Base-by-base conservation (phyloP, 2,329 filamentous ascomycete genomes). In the Penicillium palitans region DNA sequence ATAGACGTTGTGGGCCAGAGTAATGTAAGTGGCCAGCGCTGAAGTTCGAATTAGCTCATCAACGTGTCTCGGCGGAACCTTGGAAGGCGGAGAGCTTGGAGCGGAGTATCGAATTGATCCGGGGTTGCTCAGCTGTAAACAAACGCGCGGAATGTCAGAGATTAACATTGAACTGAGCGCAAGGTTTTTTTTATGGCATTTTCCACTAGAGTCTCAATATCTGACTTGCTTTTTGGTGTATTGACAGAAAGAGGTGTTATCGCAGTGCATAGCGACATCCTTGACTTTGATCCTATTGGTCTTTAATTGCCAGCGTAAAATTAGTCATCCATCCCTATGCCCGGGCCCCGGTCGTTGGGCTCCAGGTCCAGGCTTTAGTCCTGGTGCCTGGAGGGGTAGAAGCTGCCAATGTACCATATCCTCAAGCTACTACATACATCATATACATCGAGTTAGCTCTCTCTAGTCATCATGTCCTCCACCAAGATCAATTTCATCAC, bases 61-160 rank as follows among this genome's bases (percentile, higher is more conserved):
- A 35, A 53, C 13, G 60, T 68, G 59, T 61, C 29, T 65, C 67
- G 67, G 35, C 25, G 63, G 65, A 45, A n/a, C 9, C 25, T 19
- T 64, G 60, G 66, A 65, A 60, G 67, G 70, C 68, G 68, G 67
- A 66, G 69, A 69, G 66, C 60, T 69, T 61, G 61, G 55, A 58
- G 61, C 63, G 60, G 63, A 61, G 63, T 55, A 67, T 65, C 39
- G 55, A 62, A 56, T 59, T 66, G 60, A 59, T 61, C 57, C 61
- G 58, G 57, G 45, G 58, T 42, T 47, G 17, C 19, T 19, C n/a
- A 45, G 27, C 41, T 35, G 51, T 45, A 27, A 37, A 24, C 31
- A 27, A 45, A 15, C 5, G 46, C 8, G 46, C 9, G 31, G 46
- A 48, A 48, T 48, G 46, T 48, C 13, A 17, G 13, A 24, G 9